Evolutionary conservation across 108 stramenopile species (phyloP).

Genomic region (Cyclotella baltica): DNA sequence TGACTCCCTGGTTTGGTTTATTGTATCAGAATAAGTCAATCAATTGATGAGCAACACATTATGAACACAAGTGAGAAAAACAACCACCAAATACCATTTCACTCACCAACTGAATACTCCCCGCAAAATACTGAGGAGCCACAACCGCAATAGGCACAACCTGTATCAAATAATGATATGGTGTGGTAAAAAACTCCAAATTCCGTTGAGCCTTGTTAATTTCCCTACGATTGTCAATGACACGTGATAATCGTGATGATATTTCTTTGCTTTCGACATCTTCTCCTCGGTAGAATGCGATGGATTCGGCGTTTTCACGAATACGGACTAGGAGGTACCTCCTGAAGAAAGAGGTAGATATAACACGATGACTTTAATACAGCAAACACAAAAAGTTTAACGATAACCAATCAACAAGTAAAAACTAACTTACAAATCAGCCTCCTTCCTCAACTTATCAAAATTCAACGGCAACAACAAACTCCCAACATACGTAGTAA

Average conservation of each 20-base stretch:
- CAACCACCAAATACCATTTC: no score
- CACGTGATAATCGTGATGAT: constrained; percentile 62
- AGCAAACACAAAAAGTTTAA: no score
- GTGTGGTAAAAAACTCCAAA: constrained; percentile 93
- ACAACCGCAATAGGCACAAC: constrained; percentile 94
- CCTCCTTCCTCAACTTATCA: constrained; percentile 81
- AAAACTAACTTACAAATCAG: no score
- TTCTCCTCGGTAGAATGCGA: constrained; percentile 96
- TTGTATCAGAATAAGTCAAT: not conserved
- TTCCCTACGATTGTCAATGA: constrained; percentile 78
- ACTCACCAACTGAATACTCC: constrained; percentile 76
- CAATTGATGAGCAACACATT: no score
- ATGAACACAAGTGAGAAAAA: no score
- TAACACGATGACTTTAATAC: no score
- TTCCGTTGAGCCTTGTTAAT: constrained; percentile 85
- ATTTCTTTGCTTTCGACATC: constrained; percentile 81
- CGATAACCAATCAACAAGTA: no score
- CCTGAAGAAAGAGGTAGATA: no score
- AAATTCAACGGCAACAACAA: constrained; percentile 86
- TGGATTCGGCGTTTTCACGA: constrained; percentile 96
- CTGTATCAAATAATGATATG: constrained; percentile 88
- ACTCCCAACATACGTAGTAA: constrained; percentile 73
- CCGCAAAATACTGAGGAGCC: constrained; percentile 92
- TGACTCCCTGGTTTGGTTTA: constrained; percentile 73
- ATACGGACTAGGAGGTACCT: constrained; percentile 87